phyloP scores from a whole-genome alignment of 305 asterid genomes.

The Fraxinus sp. region DNA sequence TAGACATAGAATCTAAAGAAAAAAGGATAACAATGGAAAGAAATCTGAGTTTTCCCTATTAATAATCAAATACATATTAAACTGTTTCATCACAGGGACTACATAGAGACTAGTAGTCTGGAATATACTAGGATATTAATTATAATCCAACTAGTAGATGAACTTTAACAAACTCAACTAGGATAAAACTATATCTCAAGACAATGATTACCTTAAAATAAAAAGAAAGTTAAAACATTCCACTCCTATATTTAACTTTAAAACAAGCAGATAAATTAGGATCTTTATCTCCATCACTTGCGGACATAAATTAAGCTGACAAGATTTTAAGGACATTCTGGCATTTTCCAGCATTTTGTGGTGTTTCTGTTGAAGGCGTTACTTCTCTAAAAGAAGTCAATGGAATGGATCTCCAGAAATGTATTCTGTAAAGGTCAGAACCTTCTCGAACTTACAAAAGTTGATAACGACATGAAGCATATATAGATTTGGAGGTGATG shows the following conservation, averaged over 20 bases:
- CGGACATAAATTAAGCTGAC: background rate
- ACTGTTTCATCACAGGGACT: background rate
- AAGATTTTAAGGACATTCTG: background rate
- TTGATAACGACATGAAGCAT: background rate
- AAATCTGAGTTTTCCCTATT: background rate
- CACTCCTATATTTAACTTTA: background rate
- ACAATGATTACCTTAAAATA: background rate
- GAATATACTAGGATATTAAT: background rate
- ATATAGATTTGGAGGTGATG: background rate
- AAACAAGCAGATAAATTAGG: background rate
- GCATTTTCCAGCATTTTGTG: background rate
- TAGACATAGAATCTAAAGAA: background rate
- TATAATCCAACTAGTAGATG: background rate
- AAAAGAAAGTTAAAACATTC: background rate
- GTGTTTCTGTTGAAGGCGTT: background rate
- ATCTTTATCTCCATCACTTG: background rate
- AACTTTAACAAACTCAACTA: background rate
- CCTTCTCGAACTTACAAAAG: background rate
- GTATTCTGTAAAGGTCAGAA: background rate
- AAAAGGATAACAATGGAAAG: background rate
- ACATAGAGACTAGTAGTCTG: background rate
- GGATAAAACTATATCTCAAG: background rate
- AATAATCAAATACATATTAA: background rate
- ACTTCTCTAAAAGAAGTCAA: background rate
- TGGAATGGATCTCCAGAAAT: background rate